A percentile compares a stretch with the other conserved stretches of the same genome.
phyloP scores from a whole-genome alignment of 192 early-diverging fungal genomes.

The Backusella liffmaniae region DNA sequence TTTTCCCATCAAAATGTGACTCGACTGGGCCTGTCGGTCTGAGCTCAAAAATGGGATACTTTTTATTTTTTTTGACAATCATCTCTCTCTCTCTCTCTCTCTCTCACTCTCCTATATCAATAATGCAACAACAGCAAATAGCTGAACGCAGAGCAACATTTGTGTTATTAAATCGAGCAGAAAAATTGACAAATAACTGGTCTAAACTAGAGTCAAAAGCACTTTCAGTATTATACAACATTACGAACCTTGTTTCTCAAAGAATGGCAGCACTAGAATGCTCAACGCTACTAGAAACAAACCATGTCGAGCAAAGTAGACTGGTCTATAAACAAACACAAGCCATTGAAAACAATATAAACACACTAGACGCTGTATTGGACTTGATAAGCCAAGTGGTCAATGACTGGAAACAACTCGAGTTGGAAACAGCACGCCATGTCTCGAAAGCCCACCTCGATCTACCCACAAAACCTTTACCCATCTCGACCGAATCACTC shows the following conservation, averaged over 20 bases:
- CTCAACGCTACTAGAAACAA: not conserved
- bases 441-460: not conserved
- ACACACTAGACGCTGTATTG: not conserved
- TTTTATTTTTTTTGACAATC: not conserved
- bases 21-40: not conserved
- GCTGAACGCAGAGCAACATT: not conserved
- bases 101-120: not conserved
- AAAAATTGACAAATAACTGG: slow-evolving; percentile 5
- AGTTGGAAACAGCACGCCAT: not conserved
- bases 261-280: not conserved
- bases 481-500: slow-evolving; percentile 19
- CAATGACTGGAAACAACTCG: not conserved
- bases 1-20: not conserved
- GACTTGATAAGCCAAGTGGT: not conserved
- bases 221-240: not conserved
- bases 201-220: slow-evolving; percentile 5
- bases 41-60: not conserved
- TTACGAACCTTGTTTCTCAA: slow-evolving; percentile 14
- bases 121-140: slow-evolving; percentile 10
- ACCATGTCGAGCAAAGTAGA: not conserved
- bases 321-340: slow-evolving; percentile 13
- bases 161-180: not conserved
- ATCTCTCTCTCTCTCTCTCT: not conserved
- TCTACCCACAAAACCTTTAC: not conserved
- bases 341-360: not conserved